Conservation (phyloP, 2,329 filamentous ascomycete genomes). For the Tolypocladium inflatum region DNA sequence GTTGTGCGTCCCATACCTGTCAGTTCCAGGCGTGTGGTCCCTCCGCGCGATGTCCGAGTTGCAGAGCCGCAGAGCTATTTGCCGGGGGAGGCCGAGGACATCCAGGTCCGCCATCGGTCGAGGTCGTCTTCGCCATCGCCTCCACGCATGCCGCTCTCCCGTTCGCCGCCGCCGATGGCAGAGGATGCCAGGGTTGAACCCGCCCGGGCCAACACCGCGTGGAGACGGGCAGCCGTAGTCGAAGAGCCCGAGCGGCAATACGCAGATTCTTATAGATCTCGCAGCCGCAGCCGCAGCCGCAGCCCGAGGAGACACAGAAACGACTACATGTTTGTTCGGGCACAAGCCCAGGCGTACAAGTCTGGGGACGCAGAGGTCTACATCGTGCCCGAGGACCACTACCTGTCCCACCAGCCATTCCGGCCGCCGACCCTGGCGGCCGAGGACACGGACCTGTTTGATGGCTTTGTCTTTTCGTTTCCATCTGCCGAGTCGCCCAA, state of each 20-base stretch:
- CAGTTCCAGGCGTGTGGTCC: not conserved
- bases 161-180: not conserved
- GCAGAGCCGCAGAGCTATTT: not conserved
- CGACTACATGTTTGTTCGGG: not conserved
- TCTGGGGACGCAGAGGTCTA: not conserved
- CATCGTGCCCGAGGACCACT: not conserved
- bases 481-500: conserved; percentile 13
- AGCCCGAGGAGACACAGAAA: not conserved
- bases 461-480: conserved; percentile 17
- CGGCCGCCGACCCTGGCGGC: conserved; percentile 5
- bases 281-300: not conserved
- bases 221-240: not conserved
- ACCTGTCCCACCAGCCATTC: not conserved
- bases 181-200: not conserved
- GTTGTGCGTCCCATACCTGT: not conserved
- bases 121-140: not conserved
- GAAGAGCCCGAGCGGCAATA: not conserved
- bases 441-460: conserved; percentile 19
- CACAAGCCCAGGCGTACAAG: not conserved
- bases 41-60: not conserved
- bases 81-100: not conserved
- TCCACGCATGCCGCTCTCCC: not conserved
- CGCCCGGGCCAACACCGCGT: not conserved
- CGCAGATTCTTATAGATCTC: not conserved
- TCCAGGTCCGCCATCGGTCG: not conserved